These are phyloP conservation scores for Kuraishia piskuri DNA, from an alignment of 805 yeast species.

Conservation along the genomic window DNA sequence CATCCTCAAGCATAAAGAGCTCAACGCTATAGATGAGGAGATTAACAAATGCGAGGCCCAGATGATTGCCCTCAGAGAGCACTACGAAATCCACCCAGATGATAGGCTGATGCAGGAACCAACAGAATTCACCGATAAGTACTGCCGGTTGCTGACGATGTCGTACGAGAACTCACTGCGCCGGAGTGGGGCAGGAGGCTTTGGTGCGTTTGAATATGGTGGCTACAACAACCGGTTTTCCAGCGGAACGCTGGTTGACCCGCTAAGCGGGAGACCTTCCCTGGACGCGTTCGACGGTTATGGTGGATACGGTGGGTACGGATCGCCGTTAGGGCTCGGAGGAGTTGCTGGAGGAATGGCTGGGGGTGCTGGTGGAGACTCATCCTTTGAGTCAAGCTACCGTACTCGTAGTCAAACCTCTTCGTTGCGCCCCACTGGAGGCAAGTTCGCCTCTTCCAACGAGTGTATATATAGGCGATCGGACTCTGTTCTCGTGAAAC, in stretches of 20 bases:
- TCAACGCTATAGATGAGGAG: conserved; percentile 40
- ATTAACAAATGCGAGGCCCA: conserved; percentile 51
- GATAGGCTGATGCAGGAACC: conserved; percentile 33
- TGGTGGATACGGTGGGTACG: not conserved
- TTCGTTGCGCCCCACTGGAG: conserved; percentile 40
- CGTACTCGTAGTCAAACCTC: conserved; percentile 44
- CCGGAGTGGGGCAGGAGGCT: conserved; percentile 8
- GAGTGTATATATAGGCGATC: conserved; percentile 54
- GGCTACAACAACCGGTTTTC: conserved; percentile 8
- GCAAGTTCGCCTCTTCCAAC: conserved; percentile 14
- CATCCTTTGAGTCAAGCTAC: conserved; percentile 20
- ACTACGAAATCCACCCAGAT: conserved; percentile 31
- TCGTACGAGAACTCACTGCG: conserved; percentile 4
- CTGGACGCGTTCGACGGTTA: not conserved
- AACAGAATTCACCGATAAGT: conserved; percentile 33
- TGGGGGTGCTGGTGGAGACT: not conserved
- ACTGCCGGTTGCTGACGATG: conserved; percentile 20
- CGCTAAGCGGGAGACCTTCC: not conserved
- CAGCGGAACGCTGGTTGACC: conserved; percentile 1
- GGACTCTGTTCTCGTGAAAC: conserved; percentile 62
- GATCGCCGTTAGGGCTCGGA: not conserved
- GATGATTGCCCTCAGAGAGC: conserved; percentile 39
- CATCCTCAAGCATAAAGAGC: conserved; percentile 49
- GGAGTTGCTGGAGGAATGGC: not conserved
- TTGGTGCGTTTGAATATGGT: conserved; percentile 8